Conservation (phyloP, 345 rosid species). For the Heritiera fomes region DNA sequence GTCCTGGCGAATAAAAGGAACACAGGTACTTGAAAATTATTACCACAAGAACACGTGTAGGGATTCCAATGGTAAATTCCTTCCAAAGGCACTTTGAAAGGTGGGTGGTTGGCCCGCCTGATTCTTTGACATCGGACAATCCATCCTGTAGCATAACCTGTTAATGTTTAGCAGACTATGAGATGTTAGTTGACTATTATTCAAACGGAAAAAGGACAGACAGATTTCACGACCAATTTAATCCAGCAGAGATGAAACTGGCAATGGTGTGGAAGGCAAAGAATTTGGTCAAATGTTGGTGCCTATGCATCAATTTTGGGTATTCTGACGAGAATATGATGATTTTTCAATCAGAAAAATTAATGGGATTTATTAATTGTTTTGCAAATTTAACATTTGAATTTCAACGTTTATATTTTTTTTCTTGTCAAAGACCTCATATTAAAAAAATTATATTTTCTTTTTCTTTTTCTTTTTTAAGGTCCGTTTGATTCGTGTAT, state of each 20-base stretch:
- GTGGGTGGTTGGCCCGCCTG: background rate
- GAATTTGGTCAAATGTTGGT: no score
- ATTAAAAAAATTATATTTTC: no score
- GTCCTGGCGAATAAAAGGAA: background rate
- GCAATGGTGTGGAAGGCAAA: background rate
- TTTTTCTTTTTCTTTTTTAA: no score
- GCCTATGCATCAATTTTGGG: no score
- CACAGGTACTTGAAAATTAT: background rate
- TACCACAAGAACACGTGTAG: background rate
- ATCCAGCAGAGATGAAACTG: background rate
- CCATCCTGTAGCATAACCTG: background rate
- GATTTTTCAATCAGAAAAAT: no score
- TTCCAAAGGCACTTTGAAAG: no score
- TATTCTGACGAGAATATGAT: no score
- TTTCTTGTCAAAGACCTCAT: no score
- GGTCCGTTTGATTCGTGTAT: no score
- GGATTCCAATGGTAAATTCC: background rate
- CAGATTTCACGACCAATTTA: background rate
- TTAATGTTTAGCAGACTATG: background rate
- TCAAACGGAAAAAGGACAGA: background rate
- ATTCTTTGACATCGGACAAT: conserved; percentile 1
- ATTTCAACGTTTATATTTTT: no score
- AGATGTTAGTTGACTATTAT: background rate
- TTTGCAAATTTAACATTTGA: no score
- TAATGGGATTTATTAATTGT: no score